A percentile compares a stretch with the other conserved stretches of the same genome.
Evolutionary conservation across 371 early-diverging fungal species (phyloP).

Genomic region (Parasitella parasitica): DNA sequence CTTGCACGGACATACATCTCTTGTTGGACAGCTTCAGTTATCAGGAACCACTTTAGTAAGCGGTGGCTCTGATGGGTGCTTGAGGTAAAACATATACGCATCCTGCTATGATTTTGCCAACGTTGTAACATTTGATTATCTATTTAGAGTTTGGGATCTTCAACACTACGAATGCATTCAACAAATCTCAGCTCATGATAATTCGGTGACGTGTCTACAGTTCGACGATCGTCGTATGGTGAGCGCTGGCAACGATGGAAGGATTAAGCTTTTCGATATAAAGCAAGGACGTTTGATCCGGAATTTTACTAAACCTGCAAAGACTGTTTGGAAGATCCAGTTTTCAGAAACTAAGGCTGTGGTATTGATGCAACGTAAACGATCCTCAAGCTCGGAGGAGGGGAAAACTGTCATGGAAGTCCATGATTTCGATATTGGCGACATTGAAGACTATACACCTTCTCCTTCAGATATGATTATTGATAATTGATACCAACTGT

Average conservation of each 20-base stretch:
- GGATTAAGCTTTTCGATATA: slow-evolving; percentile 87
- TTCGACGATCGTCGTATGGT: slow-evolving; percentile 82
- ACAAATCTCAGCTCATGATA: slow-evolving; percentile 76
- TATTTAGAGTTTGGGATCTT: slow-evolving; percentile 90
- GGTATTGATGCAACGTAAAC: slow-evolving; percentile 55
- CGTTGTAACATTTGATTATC: slow-evolving; percentile 85
- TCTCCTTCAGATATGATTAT: slow-evolving; percentile 21
- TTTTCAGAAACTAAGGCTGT: slow-evolving; percentile 66
- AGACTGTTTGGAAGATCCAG: slow-evolving; percentile 64
- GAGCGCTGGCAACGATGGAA: slow-evolving; percentile 84
- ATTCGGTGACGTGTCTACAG: slow-evolving; percentile 86
- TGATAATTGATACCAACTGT: slow-evolving; percentile 25
- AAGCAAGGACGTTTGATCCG: slow-evolving; percentile 70
- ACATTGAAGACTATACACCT: slow-evolving; percentile 22
- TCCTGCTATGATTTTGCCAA: slow-evolving; percentile 72
- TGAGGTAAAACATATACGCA: no score
- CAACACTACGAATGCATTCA: slow-evolving; percentile 65
- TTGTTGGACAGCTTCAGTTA: slow-evolving; percentile 85
- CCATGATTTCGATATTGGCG: slow-evolving; percentile 48
- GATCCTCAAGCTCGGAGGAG: slow-evolving; percentile 31
- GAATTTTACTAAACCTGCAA: slow-evolving; percentile 61
- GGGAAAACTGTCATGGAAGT: slow-evolving; percentile 52
- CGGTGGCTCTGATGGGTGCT: slow-evolving; percentile 85
- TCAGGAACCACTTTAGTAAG: slow-evolving; percentile 73
- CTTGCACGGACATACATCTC: slow-evolving; percentile 79